Evolutionary conservation across 176 grass and related monocot species (phyloP), one percentile per base, ranked within the genome.

Genomic region (Triticum urartu): DNA sequence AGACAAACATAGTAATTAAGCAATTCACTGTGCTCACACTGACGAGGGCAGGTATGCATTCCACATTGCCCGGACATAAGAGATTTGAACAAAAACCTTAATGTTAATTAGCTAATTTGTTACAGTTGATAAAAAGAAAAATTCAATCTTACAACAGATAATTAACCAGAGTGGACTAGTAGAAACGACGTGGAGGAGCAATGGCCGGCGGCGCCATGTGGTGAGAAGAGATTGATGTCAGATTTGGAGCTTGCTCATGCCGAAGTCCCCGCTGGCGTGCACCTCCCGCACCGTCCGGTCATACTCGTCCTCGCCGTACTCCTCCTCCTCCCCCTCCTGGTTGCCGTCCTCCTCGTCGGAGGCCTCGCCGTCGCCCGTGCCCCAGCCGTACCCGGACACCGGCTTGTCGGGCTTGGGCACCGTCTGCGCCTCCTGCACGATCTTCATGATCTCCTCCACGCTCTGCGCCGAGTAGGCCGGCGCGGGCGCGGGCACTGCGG

Each of bases 351-450:
- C 50, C 5, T 86, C 89, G 0, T 88, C 78, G 7, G 92, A 91
- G 0, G 83, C 90, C 40, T 89, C 83, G 3, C 52, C 71, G 32
- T 80, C 79, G 9, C 7, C 71, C 7, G 68, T 68, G 24, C 68
- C 82, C 95, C 92, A 95, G 4, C 89, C 90, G 33, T 90, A 95
- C 7, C 85, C 93, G 11, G 87, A 69, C 67, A 89, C 81, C 5
- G 93, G 85, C 62, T 60, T 87, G 13, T 77, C 71, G 3, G 81
- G 78, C 69, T 52, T 91, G 36, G 93, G 83, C 77, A 93, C 21
- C 2, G 89, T 85, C 79, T 92, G 88, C 17, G 95, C 95, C 75
- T 98, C 93, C 64, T 88, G 87, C 30, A 98, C 89, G 72, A 98
- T 95, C 72, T 68, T 78, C 91, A 85, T 82, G 83, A 98, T 93